Conservation (phyloP, 179 eudicot genomes). For the Carnegiea gigantea region DNA sequence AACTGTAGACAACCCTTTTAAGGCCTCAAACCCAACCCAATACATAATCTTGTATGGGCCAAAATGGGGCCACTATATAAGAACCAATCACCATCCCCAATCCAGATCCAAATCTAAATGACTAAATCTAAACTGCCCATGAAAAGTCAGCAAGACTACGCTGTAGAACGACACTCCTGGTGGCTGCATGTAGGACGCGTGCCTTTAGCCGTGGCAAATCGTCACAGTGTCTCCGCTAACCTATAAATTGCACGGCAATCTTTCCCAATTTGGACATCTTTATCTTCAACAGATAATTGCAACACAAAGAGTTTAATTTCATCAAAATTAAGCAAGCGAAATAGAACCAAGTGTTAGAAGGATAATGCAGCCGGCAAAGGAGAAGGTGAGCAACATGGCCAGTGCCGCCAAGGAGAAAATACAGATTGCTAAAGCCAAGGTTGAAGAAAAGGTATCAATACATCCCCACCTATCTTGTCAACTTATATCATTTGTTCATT, state of each 20-base stretch:
- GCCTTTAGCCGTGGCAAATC: background rate
- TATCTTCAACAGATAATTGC: background rate
- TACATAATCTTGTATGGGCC: no score
- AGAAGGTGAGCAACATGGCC: slow-evolving; percentile 66
- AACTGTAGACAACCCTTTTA: no score
- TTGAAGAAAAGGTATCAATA: slow-evolving; percentile 54
- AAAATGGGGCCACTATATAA: no score
- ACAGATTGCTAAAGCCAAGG: slow-evolving; percentile 55
- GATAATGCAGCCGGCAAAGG: slow-evolving; percentile 58
- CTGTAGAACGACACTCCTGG: background rate
- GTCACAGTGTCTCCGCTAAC: background rate
- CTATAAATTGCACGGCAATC: background rate
- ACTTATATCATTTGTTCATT: no score
- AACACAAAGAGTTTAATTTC: no score
- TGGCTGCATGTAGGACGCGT: background rate
- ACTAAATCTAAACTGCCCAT: background rate
- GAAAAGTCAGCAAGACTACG: background rate
- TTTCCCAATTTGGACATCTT: background rate
- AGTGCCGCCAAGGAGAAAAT: slow-evolving; percentile 67
- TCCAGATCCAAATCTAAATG: background rate
- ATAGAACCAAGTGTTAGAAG: background rate
- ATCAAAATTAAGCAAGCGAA: no score
- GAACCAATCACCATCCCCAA: background rate
- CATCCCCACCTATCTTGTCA: no score
- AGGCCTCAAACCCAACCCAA: background rate